These are phyloP conservation scores for Fragosphaeria purpurea DNA, from an alignment of 2,329 filamentous ascomycete species.

Conservation along the genomic window DNA sequence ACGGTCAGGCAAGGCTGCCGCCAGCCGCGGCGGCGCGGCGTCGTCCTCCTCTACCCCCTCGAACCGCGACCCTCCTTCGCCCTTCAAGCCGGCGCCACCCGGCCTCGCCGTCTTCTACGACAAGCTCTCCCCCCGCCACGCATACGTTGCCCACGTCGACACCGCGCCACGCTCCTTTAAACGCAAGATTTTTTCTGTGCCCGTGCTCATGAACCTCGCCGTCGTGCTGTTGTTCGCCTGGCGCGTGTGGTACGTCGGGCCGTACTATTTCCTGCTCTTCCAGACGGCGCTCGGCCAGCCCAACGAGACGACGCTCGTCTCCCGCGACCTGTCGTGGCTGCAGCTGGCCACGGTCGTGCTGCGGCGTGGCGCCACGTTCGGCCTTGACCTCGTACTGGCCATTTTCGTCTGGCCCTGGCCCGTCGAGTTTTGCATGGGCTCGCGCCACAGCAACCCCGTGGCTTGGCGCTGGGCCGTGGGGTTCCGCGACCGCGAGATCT, in stretches of 20 bases:
- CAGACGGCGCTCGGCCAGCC: conserved; percentile 53
- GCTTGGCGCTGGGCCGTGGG: conserved; percentile 66
- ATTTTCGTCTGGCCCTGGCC: conserved; percentile 66
- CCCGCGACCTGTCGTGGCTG: conserved; percentile 43
- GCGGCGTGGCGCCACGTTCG: conserved; percentile 54
- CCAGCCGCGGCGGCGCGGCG: not conserved
- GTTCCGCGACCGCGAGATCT: conserved; percentile 70
- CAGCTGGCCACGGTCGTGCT: conserved; percentile 47
- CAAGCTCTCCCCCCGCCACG: conserved; percentile 54
- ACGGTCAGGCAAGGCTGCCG: conserved; percentile 17
- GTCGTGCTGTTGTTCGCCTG: conserved; percentile 56
- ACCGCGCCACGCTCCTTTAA: conserved; percentile 60
- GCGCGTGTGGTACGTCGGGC: conserved; percentile 58
- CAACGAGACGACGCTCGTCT: conserved; percentile 57
- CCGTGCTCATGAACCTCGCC: conserved; percentile 62
- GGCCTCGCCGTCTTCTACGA: conserved; percentile 56
- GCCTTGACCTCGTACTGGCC: conserved; percentile 62
- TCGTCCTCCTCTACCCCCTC: not conserved
- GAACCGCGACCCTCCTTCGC: conserved; percentile 37
- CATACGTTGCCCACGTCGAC: conserved; percentile 84
- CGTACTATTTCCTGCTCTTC: conserved; percentile 62
- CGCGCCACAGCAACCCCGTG: conserved; percentile 49
- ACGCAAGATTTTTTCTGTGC: conserved; percentile 71
- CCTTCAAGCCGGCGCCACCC: conserved; percentile 58
- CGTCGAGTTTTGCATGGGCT: conserved; percentile 57